Evolutionary conservation across 2,329 filamentous ascomycete species (phyloP).

Genomic region (Xylaria sp.): DNA sequence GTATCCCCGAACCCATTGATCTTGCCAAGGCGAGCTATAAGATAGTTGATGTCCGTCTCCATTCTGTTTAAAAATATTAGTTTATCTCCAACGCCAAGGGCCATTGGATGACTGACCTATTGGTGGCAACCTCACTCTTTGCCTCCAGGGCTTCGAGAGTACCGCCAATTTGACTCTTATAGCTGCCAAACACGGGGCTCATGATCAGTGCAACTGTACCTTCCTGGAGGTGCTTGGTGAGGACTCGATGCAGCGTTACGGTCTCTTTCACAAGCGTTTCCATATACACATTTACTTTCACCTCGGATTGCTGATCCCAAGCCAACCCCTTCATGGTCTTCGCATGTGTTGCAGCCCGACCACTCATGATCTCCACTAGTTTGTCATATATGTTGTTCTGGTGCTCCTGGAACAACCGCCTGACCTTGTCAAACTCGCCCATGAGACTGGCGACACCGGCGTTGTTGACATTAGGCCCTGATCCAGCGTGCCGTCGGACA

Average conservation of each 20-base stretch:
- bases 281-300: slow-evolving; percentile 65
- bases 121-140: slow-evolving; percentile 61
- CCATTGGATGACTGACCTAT: slow-evolving; percentile 52
- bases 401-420: slow-evolving; percentile 79
- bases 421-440: slow-evolving; percentile 83
- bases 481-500: slow-evolving; percentile 66
- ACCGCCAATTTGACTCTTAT: slow-evolving; percentile 71
- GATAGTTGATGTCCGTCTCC: slow-evolving; percentile 67
- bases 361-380: slow-evolving; percentile 85
- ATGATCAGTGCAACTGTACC: slow-evolving; percentile 76
- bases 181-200: slow-evolving; percentile 75
- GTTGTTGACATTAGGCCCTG: slow-evolving; percentile 37
- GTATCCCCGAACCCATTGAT: slow-evolving; percentile 74
- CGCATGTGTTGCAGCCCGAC: slow-evolving; percentile 67
- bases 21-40: slow-evolving; percentile 65
- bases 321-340: slow-evolving; percentile 68
- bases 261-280: slow-evolving; percentile 85
- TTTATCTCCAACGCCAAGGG: neutral
- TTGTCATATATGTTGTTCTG: slow-evolving; percentile 89
- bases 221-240: slow-evolving; percentile 76
- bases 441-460: slow-evolving; percentile 55
- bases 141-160: slow-evolving; percentile 62
- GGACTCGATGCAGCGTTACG: slow-evolving; percentile 72
- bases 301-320: slow-evolving; percentile 57
- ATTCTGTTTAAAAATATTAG: slow-evolving; percentile 49